Base-by-base conservation (phyloP, 1,284 basidiomycete species). In the Phenoliferia sp. region DNA sequence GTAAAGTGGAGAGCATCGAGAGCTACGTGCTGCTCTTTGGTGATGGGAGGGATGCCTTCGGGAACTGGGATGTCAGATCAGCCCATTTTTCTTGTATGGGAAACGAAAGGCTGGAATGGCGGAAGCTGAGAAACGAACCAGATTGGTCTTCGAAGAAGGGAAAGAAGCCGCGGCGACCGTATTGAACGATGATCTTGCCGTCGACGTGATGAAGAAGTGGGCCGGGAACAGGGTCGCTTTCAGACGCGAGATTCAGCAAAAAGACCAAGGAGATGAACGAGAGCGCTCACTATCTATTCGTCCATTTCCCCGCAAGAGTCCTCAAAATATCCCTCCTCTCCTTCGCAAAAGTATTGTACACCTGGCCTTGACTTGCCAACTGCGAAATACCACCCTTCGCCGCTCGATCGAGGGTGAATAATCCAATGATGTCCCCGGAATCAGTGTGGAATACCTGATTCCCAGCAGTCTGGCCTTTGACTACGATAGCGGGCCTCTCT, bases 1-100 rank as follows among this genome's bases (percentile, higher is more conserved):
- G 56, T 57, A 28, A 57, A 57, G 56, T 57, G 56, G 3, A 57
- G 31, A 17, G 56, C 56, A n/a, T 57, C 56, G 56, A 57, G 56
- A 12, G 56, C 56, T 29, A 57, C 31, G 16, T 57, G 56, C 32
- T 57, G 56, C 31, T 57, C 56, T 3, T 12, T 6, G 10, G 29
- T 3, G 32, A 57, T 12, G 28, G 31, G 56, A 33, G 56, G 31
- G 56, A 57, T 57, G 56, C 32, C 32, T 3, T 32, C 56, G 56
- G 29, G 31, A 3, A 7, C 56, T 33, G 31, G 29, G 9, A 28
- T 15, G 39, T 44, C 22, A 22, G 22, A 12, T 12, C 12, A 44
- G 39, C 22, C 12, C 39, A 44, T 44, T 22, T 44, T 44, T 12
- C n/a, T n/a, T n/a, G 50, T 15, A 9, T 54, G 7, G 22, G 50